These are phyloP conservation scores for Mychonastes homosphaera DNA, from an alignment of 139 green algal genomes.

Conservation along the genomic window DNA sequence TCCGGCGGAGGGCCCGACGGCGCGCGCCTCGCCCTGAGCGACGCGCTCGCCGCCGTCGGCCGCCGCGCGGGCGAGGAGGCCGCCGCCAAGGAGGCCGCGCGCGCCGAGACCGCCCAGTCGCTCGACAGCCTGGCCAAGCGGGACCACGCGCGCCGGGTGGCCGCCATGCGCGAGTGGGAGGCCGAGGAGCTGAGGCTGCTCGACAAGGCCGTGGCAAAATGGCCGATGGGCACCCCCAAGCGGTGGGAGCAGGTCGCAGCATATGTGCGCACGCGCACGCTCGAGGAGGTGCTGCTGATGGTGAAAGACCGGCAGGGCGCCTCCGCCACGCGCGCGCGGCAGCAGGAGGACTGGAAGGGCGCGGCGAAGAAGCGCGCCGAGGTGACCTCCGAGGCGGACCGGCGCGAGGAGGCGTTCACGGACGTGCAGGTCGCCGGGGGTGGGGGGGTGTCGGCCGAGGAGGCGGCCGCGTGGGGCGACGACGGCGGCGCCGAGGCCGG, in stretches of 20 bases:
- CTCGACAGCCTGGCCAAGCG: slow-evolving; percentile 26
- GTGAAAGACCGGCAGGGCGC: slow-evolving; percentile 62
- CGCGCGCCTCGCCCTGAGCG: too few relatives aligned
- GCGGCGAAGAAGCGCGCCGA: slow-evolving; percentile 47
- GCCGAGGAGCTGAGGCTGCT: slow-evolving; percentile 85
- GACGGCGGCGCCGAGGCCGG: neutral
- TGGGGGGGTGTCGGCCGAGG: neutral
- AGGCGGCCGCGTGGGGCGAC: neutral
- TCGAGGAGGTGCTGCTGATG: slow-evolving; percentile 80
- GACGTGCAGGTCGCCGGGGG: slow-evolving; percentile 47
- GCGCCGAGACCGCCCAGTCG: too few relatives aligned
- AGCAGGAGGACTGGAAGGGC: slow-evolving; percentile 46
- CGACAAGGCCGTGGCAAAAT: slow-evolving; percentile 84
- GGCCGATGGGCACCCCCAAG: slow-evolving; percentile 74
- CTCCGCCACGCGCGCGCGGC: slow-evolving; percentile 25
- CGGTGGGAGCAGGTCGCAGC: slow-evolving; percentile 66
- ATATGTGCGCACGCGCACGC: slow-evolving; percentile 66
- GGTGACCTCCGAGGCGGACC: slow-evolving; percentile 32
- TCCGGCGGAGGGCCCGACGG: slow-evolving; percentile 15
- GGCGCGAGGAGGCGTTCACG: slow-evolving; percentile 46
- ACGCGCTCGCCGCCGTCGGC: neutral
- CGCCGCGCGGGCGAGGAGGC: neutral
- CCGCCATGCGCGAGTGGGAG: slow-evolving; percentile 52
- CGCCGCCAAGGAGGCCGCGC: neutral
- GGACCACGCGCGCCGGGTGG: slow-evolving; percentile 26